These are phyloP conservation scores for Fusarium compactum DNA, from an alignment of 2,329 filamentous ascomycete genomes.

Conservation along the genomic window DNA sequence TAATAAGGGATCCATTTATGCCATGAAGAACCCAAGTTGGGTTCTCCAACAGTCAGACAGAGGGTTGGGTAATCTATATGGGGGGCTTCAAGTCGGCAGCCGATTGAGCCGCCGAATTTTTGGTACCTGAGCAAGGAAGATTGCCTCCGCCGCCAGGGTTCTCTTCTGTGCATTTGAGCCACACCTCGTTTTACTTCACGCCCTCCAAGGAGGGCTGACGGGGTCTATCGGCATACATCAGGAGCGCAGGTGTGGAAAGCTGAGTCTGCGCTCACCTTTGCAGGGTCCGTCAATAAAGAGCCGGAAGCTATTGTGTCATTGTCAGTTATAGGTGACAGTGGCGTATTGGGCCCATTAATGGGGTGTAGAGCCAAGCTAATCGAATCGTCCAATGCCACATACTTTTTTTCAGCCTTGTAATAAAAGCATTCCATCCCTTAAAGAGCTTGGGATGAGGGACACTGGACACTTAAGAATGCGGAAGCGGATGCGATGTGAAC, in stretches of 20 bases:
- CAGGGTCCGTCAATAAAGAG: slow-evolving; percentile 30
- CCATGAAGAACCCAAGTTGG: slow-evolving; percentile 34
- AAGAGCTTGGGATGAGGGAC: slow-evolving; percentile 21
- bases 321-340: slow-evolving; percentile 43
- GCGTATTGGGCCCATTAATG: slow-evolving; percentile 34
- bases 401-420: slow-evolving; percentile 41
- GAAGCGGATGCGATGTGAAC: slow-evolving; percentile 8
- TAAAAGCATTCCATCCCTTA: slow-evolving; percentile 35
- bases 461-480: slow-evolving; percentile 17
- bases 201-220: slow-evolving; percentile 31
- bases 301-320: slow-evolving; percentile 43
- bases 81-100: slow-evolving; percentile 37
- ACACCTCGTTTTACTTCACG: slow-evolving; percentile 36
- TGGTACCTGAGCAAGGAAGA: slow-evolving; percentile 35
- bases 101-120: slow-evolving; percentile 42
- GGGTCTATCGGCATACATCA: slow-evolving; percentile 37
- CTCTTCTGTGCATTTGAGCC: slow-evolving; percentile 33
- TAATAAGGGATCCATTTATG: slow-evolving; percentile 28
- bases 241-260: slow-evolving; percentile 31
- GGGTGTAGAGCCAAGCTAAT: slow-evolving; percentile 36
- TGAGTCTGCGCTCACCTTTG: slow-evolving; percentile 25
- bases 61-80: slow-evolving; percentile 36
- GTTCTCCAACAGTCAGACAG: slow-evolving; percentile 27
- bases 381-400: slow-evolving; percentile 43
- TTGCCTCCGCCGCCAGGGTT: slow-evolving; percentile 36